Evolutionary conservation across 2,329 filamentous ascomycete genomes (phyloP).

Genomic region (Piedraia hortae): DNA sequence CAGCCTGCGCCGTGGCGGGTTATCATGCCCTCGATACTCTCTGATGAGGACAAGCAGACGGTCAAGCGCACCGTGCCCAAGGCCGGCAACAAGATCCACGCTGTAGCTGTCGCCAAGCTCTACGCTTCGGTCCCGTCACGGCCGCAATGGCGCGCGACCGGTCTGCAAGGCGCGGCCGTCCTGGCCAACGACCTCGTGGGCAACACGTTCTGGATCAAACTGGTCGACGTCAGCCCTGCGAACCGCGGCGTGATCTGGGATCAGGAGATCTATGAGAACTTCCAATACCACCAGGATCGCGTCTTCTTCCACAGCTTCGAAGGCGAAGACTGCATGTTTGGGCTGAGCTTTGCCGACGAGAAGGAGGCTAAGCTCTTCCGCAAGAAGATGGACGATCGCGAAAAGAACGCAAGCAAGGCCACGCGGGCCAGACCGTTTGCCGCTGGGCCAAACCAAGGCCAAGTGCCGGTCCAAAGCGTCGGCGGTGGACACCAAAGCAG

Average conservation of each 20-base stretch:
- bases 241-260: conserved; percentile 81
- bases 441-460: conserved; percentile 5
- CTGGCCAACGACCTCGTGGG: conserved; percentile 84
- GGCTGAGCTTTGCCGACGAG: conserved; percentile 78
- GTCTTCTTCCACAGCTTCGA: conserved; percentile 97
- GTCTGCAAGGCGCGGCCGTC: conserved; percentile 71
- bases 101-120: conserved; percentile 73
- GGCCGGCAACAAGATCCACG: conserved; percentile 87
- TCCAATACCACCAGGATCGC: conserved; percentile 85
- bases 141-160: conserved; percentile 77
- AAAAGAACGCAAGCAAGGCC: conserved; percentile 81
- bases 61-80: conserved; percentile 89
- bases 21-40: conserved; percentile 34
- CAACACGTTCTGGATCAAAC: conserved; percentile 88
- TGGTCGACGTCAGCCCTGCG: conserved; percentile 78
- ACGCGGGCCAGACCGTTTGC: conserved; percentile 24
- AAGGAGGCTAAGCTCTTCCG: conserved; percentile 93
- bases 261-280: conserved; percentile 89
- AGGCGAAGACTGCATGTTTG: conserved; percentile 72
- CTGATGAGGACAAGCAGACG: conserved; percentile 82
- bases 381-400: conserved; percentile 88
- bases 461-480: conserved; percentile 2
- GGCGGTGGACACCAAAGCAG: conserved; percentile 2
- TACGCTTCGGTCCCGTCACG: conserved; percentile 77
- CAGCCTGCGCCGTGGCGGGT: too few species aligned